These are phyloP conservation scores for Hordeum pubiflorum DNA, from an alignment of 202 grass and related monocot species.

Conservation along the genomic window DNA sequence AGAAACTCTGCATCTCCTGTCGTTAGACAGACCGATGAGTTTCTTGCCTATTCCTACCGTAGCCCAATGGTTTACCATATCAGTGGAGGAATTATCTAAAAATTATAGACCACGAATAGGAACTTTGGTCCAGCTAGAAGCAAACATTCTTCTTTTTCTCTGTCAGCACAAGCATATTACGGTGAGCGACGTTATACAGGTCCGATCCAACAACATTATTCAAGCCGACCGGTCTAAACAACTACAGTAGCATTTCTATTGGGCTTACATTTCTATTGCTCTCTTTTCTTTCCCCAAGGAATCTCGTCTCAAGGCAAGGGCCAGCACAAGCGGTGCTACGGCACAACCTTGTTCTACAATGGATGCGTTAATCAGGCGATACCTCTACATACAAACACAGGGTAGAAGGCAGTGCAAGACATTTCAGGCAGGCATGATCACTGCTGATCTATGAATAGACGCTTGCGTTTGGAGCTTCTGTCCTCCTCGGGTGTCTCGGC, in stretches of 20 bases:
- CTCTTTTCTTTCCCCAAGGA: neutral
- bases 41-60: too few species aligned
- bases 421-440: neutral
- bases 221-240: neutral
- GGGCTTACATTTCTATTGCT: conserved; percentile 6
- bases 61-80: too few species aligned
- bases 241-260: neutral
- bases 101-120: neutral
- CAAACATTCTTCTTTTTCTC: neutral
- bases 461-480: conserved; percentile 36
- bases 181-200: neutral
- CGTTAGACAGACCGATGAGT: too few species aligned
- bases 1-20: too few species aligned
- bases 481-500: conserved; percentile 40
- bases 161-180: neutral
- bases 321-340: conserved; percentile 22
- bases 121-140: neutral
- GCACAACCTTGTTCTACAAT: conserved; percentile 7
- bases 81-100: too few species aligned
- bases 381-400: conserved; percentile 24
- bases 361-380: neutral
- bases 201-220: neutral
- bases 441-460: conserved; percentile 27
- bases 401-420: neutral
- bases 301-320: neutral